These are phyloP conservation scores for Saussurea involucrata DNA, from an alignment of 129 eudicot species.

Conservation along the genomic window DNA sequence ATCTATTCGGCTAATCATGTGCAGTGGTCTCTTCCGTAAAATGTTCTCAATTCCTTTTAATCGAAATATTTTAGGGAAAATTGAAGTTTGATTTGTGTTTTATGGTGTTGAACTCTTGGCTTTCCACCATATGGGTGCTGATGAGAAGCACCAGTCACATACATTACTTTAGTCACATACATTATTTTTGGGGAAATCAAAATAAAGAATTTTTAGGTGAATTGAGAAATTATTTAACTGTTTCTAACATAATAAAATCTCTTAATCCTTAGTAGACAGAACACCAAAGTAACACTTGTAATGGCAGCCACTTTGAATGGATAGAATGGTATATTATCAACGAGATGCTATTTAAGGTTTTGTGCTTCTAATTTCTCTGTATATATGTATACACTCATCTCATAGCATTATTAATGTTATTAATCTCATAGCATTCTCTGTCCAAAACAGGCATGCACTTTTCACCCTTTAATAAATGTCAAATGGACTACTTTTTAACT, in stretches of 20 bases:
- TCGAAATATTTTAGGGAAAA: not conserved
- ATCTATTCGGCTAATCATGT: not conserved
- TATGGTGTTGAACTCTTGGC: too few species aligned
- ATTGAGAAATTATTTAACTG: too few species aligned
- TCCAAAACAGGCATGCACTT: not conserved
- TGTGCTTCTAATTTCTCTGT: not conserved
- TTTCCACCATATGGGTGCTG: too few species aligned
- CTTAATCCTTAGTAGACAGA: too few species aligned
- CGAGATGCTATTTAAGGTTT: constrained; percentile 67
- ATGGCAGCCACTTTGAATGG: constrained; percentile 83
- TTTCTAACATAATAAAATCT: too few species aligned
- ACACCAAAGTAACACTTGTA: too few species aligned
- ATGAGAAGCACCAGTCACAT: too few species aligned
- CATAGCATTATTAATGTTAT: not conserved
- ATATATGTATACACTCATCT: not conserved
- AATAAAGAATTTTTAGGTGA: too few species aligned
- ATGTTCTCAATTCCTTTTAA: not conserved
- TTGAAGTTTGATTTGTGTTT: constrained; percentile 4
- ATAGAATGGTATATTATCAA: constrained; percentile 63
- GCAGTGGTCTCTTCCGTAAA: not conserved
- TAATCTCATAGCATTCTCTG: not conserved
- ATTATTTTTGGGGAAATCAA: too few species aligned
- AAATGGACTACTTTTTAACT: too few species aligned
- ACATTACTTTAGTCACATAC: too few species aligned
- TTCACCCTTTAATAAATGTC: not conserved